phyloP scores from a whole-genome alignment of 2,329 filamentous ascomycete species.

The Ceratocystiopsis brevicomis region DNA sequence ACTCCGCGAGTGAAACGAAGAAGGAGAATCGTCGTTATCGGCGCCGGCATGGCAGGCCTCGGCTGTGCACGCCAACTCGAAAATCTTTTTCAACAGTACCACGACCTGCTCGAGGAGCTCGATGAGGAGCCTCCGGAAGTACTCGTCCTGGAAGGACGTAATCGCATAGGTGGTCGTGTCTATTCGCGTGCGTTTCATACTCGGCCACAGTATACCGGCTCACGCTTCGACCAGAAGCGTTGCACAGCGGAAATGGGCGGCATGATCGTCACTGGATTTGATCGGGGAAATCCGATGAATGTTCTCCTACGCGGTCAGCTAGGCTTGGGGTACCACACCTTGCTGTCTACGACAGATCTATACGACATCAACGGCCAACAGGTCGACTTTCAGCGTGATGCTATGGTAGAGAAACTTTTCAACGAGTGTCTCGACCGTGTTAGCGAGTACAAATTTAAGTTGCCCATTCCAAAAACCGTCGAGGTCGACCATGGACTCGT shows the following conservation, averaged over 20 bases:
- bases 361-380: constrained; percentile 68
- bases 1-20: constrained; percentile 17
- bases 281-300: constrained; percentile 85
- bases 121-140: constrained; percentile 56
- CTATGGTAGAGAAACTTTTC: constrained; percentile 75
- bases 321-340: constrained; percentile 64
- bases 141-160: constrained; percentile 69
- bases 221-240: constrained; percentile 19
- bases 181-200: constrained; percentile 59
- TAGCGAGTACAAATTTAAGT: constrained; percentile 73
- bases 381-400: constrained; percentile 62
- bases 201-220: constrained; percentile 21
- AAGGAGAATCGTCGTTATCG: constrained; percentile 69
- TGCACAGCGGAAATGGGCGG: constrained; percentile 92
- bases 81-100: constrained; percentile 65
- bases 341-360: constrained; percentile 55
- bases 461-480: constrained; percentile 48
- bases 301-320: constrained; percentile 80
- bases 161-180: constrained; percentile 75
- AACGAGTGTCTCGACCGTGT: constrained; percentile 88
- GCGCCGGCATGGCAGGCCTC: constrained; percentile 84
- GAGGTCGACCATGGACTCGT: constrained; percentile 71
- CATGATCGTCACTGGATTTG: constrained; percentile 95
- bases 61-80: constrained; percentile 85
- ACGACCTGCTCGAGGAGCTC: constrained; percentile 41